A percentile compares a stretch with the other conserved stretches of the same genome.
Conservation (phyloP, 2,329 filamentous ascomycete genomes). For the Exophiala oligosperma region DNA sequence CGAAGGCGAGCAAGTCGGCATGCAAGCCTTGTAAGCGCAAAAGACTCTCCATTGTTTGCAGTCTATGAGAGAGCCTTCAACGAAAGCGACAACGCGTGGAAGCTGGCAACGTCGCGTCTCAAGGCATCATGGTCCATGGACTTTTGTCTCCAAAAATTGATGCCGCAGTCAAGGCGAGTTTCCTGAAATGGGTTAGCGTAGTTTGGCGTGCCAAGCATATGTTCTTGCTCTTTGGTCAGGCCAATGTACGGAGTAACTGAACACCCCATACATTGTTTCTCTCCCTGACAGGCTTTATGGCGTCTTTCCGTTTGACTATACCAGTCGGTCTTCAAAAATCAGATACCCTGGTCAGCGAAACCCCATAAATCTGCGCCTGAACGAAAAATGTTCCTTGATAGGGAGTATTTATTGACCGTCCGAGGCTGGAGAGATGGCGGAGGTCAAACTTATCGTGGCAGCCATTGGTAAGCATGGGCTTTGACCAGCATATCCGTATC, state of each 20-base stretch:
- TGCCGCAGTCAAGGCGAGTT: slow-evolving; percentile 4
- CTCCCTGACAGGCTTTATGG: too few relatives aligned
- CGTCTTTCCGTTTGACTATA: too few relatives aligned
- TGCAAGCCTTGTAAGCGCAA: slow-evolving; percentile 81
- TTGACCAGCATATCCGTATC: slow-evolving; percentile 31
- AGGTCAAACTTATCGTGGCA: slow-evolving; percentile 34
- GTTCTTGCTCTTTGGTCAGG: too few relatives aligned
- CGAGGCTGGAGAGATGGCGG: slow-evolving; percentile 36
- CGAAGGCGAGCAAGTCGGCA: slow-evolving; percentile 76
- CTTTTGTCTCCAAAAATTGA: slow-evolving; percentile 8
- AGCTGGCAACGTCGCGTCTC: slow-evolving; percentile 7
- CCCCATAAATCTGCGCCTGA: too few relatives aligned
- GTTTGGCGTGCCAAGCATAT: slow-evolving; percentile 3
- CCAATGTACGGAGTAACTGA: neutral
- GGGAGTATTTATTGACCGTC: neutral
- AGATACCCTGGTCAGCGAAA: too few relatives aligned
- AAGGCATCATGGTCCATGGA: neutral
- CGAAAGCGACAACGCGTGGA: slow-evolving; percentile 5
- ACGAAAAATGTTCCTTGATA: neutral
- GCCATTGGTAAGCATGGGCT: slow-evolving; percentile 31
- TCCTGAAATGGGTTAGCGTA: slow-evolving; percentile 6
- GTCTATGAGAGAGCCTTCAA: slow-evolving; percentile 52
- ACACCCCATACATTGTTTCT: neutral
- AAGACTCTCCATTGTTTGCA: slow-evolving; percentile 68
- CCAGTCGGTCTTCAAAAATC: too few relatives aligned